Conservation (phyloP, 176 grass and related monocot species). For the Eragrostis curvula region DNA sequence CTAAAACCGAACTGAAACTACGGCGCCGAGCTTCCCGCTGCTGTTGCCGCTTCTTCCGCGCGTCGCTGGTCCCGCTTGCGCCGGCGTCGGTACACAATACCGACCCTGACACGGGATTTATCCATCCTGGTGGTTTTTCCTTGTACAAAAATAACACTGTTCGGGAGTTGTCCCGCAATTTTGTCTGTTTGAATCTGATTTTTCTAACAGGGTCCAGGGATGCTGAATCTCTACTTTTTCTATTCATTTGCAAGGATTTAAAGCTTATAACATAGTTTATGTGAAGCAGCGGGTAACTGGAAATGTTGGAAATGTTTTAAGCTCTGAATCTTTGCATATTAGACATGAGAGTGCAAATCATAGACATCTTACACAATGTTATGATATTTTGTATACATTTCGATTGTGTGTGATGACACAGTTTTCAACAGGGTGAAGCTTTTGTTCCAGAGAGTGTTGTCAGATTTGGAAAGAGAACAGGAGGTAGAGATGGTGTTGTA, state of each 20-base stretch:
- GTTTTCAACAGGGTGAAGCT: slow-evolving; percentile 77
- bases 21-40: too few relatives aligned
- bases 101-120: too few relatives aligned
- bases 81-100: too few relatives aligned
- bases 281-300: too few relatives aligned
- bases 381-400: neutral
- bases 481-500: slow-evolving; percentile 65
- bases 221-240: too few relatives aligned
- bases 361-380: neutral
- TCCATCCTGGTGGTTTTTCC: neutral
- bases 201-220: neutral
- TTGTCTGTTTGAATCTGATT: neutral
- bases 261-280: too few relatives aligned
- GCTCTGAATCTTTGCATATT: neutral
- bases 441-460: slow-evolving; percentile 91
- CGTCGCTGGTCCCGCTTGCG: too few relatives aligned
- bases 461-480: slow-evolving; percentile 71
- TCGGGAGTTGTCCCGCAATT: neutral
- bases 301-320: neutral
- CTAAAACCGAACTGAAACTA: too few relatives aligned
- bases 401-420: neutral
- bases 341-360: neutral
- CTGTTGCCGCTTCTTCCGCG: too few relatives aligned
- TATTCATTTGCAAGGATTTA: too few relatives aligned
- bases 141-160: neutral